Evolutionary conservation across 306 rosid species (phyloP), one percentile per base, ranked within the genome.

Genomic region (Phaseolus lunatus): DNA sequence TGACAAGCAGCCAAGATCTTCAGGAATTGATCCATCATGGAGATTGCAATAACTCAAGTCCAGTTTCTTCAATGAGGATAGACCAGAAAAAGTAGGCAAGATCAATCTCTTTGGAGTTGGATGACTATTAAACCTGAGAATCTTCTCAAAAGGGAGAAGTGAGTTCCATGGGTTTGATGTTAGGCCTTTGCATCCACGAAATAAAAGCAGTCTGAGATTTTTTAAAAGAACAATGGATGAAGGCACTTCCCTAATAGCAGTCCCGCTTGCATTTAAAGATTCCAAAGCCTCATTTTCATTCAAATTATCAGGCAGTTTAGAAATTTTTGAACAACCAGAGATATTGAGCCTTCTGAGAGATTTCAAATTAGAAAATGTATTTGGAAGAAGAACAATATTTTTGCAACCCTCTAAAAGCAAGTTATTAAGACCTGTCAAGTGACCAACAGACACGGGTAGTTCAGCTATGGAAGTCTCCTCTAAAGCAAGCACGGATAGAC

Each of bases 21-120:
- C 45, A 48, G 77, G 78, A 79, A 79, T 79, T 71, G 83, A 49
- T 71, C 65, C 73, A 62, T 79, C 83, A 49, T 24, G 10, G 37
- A 79, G 83, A 48, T 71, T 79, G 54, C 83, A 79, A 22, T 71
- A 11, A 4, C 72, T 63, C 8, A 80, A 33, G 48, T 63, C 45
- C 10, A 79, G 48, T 50, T 48, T 52, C 47, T 24, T 71, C 73
- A 79, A 49, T 10, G 23, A 7, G 18, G 37, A 50, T 13, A 79
- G 6, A 49, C 83, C 47, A 47, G 78, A 79, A 70, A 50, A 59
- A 53, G 69, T 33, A 71, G 83, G 58, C 35, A 79, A 72, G 37
- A 37, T 20, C 24, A 59, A 49, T 73, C 44, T 49, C 33, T n/a
- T 78, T 10, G 53, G 22, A 57, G 35, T 37, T 23, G 82, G 70